A percentile compares a stretch with the other conserved stretches of the same genome.
Conservation (phyloP, 2,329 filamentous ascomycete genomes). For the Trichocomaceae sp. region DNA sequence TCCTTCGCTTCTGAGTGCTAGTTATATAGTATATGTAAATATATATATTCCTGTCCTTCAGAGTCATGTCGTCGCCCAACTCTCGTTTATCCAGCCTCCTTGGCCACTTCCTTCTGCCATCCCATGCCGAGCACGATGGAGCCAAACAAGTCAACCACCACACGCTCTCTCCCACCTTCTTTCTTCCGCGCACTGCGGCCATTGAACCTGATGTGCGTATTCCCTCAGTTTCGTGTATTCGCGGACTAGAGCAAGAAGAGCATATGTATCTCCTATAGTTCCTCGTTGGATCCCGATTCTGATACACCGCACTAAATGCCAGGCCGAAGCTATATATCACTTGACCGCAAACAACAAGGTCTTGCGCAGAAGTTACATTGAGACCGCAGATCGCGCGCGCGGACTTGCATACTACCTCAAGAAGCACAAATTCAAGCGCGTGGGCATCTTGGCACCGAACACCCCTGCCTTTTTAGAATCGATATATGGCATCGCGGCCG, state of each 20-base stretch:
- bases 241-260: not conserved
- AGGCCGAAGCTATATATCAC: slow-evolving; percentile 78
- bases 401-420: slow-evolving; percentile 83
- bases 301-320: slow-evolving; percentile 1
- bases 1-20: not conserved
- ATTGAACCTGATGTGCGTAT: slow-evolving; percentile 69
- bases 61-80: slow-evolving; percentile 22
- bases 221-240: not conserved
- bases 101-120: slow-evolving; percentile 20
- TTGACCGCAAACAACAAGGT: slow-evolving; percentile 68
- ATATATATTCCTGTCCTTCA: not conserved
- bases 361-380: slow-evolving; percentile 68
- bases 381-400: slow-evolving; percentile 76
- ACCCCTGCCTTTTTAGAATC: slow-evolving; percentile 90
- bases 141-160: slow-evolving; percentile 31
- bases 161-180: slow-evolving; percentile 78
- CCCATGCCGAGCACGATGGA: slow-evolving; percentile 5
- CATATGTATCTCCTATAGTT: not conserved
- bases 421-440: slow-evolving; percentile 64
- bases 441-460: slow-evolving; percentile 84
- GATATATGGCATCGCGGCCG: slow-evolving; percentile 79
- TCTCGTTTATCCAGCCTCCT: slow-evolving; percentile 26
- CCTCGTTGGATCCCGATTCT: not conserved
- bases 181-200: slow-evolving; percentile 73
- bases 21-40: too few species aligned